phyloP scores from a whole-genome alignment of 257 asterid genomes.

The Echites panduratus region DNA sequence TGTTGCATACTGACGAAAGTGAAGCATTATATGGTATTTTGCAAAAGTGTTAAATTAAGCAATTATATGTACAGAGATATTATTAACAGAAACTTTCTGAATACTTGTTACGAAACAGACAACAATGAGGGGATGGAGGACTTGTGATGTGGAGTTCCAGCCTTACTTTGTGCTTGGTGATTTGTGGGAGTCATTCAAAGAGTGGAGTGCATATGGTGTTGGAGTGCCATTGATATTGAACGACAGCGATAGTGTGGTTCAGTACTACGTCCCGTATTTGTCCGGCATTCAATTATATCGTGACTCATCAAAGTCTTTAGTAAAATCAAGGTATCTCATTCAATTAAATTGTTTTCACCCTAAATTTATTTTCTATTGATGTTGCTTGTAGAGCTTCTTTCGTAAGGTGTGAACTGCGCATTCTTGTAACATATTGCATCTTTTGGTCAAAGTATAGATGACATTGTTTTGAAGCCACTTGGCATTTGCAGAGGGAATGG shows the following conservation, averaged over 20 bases:
- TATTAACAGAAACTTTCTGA: neutral
- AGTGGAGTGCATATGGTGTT: constrained; percentile 97
- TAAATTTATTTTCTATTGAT: neutral
- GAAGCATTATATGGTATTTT: neutral
- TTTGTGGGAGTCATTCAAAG: constrained; percentile 86
- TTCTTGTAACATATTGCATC: neutral
- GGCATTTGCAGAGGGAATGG: neutral
- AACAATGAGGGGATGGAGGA: constrained; percentile 65
- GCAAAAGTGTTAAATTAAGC: neutral
- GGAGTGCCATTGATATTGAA: constrained; percentile 89
- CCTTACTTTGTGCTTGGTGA: constrained; percentile 78
- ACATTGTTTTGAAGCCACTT: neutral
- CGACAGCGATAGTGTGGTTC: constrained; percentile 61
- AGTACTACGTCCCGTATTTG: constrained; percentile 85
- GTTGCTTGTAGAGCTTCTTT: neutral
- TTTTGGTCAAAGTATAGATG: neutral
- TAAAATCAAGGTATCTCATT: constrained; percentile 50
- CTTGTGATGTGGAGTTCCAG: constrained; percentile 48
- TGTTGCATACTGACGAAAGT: neutral
- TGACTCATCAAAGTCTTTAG: constrained; percentile 54
- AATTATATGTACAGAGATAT: neutral
- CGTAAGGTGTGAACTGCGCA: neutral
- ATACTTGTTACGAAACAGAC: constrained; percentile 39
- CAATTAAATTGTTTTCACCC: neutral
- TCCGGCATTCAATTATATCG: constrained; percentile 82